Base-by-base conservation (phyloP, 805 yeast genomes). In the Tetrapisispora nanseiensis region DNA sequence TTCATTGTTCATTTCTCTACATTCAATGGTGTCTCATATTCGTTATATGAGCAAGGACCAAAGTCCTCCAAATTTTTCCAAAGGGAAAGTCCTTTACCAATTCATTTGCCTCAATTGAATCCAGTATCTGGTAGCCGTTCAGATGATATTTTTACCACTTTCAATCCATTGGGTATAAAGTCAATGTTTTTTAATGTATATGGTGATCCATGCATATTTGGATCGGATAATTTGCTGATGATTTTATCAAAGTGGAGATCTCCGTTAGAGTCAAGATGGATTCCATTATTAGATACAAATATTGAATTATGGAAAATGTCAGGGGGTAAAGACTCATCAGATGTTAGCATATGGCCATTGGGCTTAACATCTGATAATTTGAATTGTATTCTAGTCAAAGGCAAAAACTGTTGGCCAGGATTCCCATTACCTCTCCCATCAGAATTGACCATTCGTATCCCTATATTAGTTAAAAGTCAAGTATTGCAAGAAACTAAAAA, bases 191-290 rank as follows among this genome's bases (percentile, higher is more conserved):
- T 90, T 68, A 82, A 86, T 33, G 80, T 80, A 35, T 80, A 75
- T 53, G 95, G 95, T 18, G 97, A 90, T 59, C 98, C 98, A 1
- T 83, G 92, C 48, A 59, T 89, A 6, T 82, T 80, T 42, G 95
- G 94, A n/a, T 67, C 71, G 26, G 87, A 81, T 48, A 86, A 86
- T 46, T 73, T 79, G 10, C 68, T 92, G 30, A 61, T 83, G 26
- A 75, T 86, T 0, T 66, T 92, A 18, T 70, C 80, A 20, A 76
- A 80, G 49, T 90, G 97, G 95, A 71, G 96, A 51, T 75, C 73
- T 19, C 68, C 82, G 0, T 61, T 72, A 28, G 92, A 87, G 57
- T 79, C 95, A 2, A 71, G 79, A 46, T 90, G 97, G 97, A 69
- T 86, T 11, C 97, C 97, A 1, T 51, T 90, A 11, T 66, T 90